Evolutionary conservation across 345 rosid genomes (phyloP).

Genomic region (Aegle marmelos): DNA sequence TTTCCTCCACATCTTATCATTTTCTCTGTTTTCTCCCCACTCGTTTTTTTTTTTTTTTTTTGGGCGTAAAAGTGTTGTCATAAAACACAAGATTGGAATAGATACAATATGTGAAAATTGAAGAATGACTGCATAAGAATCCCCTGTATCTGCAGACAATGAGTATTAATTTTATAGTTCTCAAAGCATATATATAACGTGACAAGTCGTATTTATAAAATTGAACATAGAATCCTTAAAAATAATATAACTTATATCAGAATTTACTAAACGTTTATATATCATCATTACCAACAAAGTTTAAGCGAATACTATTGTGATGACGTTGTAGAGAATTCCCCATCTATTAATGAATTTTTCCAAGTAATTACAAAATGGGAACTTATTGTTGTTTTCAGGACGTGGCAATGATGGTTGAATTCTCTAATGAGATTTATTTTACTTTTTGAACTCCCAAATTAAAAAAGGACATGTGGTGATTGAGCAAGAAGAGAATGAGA

Average conservation of each 20-base stretch:
- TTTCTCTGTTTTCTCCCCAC: not conserved
- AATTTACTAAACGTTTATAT: too few species aligned
- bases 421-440: not conserved
- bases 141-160: too few species aligned
- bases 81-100: too few species aligned
- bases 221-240: too few species aligned
- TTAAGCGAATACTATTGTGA: too few species aligned
- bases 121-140: too few species aligned
- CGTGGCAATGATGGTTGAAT: not conserved
- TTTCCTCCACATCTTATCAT: not conserved
- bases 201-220: too few species aligned
- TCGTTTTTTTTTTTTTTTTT: not conserved
- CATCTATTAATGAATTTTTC: not conserved
- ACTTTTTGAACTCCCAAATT: not conserved
- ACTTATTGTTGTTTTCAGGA: not conserved
- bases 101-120: too few species aligned
- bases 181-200: too few species aligned
- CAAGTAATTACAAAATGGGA: not conserved
- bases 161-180: too few species aligned
- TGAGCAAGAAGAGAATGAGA: not conserved
- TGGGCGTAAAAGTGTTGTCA: not conserved
- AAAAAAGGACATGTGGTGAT: not conserved
- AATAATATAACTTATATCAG: too few species aligned
- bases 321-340: not conserved
- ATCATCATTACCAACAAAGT: too few species aligned